Percentiles rank a stretch among this genome's conserved stretches.
Conservation (phyloP, 2,329 filamentous ascomycete species). For the Pestalotiopsis sp. region DNA sequence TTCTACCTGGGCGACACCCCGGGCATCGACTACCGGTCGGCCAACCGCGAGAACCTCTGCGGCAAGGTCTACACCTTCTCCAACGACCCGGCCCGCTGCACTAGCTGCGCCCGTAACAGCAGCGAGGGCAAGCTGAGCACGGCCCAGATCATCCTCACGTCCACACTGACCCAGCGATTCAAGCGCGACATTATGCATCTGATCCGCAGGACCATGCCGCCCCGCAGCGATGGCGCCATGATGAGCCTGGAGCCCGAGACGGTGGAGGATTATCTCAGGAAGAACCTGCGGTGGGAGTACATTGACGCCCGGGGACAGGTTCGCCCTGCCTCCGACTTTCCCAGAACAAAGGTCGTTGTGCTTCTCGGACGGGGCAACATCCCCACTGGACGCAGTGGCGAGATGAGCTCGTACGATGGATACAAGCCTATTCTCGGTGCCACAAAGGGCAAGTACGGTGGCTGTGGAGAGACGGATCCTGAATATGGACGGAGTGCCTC, state of each 20-base stretch:
- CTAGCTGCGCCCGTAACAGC: no score
- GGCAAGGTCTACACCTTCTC: slow-evolving; percentile 16
- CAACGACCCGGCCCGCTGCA: not conserved
- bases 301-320: slow-evolving; percentile 7
- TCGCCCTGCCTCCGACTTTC: slow-evolving; percentile 4
- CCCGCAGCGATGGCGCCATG: not conserved
- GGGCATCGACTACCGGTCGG: not conserved
- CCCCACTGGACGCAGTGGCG: not conserved
- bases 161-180: not conserved
- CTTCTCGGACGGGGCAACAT: not conserved
- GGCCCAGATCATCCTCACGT: no score
- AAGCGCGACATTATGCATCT: slow-evolving; percentile 1
- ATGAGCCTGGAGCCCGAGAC: not conserved
- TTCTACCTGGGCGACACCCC: slow-evolving; percentile 13
- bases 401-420: not conserved
- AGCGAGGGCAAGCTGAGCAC: no score
- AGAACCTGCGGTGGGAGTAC: slow-evolving; percentile 14
- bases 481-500: not conserved
- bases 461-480: not conserved
- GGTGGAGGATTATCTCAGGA: slow-evolving; percentile 6
- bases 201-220: not conserved
- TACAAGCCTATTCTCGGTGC: not conserved
- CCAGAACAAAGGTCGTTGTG: slow-evolving; percentile 7
- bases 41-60: slow-evolving; percentile 2
- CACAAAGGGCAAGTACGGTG: not conserved